These are phyloP conservation scores for Aureobasidium sp. DNA, from an alignment of 2,329 filamentous ascomycete genomes.

Conservation along the genomic window DNA sequence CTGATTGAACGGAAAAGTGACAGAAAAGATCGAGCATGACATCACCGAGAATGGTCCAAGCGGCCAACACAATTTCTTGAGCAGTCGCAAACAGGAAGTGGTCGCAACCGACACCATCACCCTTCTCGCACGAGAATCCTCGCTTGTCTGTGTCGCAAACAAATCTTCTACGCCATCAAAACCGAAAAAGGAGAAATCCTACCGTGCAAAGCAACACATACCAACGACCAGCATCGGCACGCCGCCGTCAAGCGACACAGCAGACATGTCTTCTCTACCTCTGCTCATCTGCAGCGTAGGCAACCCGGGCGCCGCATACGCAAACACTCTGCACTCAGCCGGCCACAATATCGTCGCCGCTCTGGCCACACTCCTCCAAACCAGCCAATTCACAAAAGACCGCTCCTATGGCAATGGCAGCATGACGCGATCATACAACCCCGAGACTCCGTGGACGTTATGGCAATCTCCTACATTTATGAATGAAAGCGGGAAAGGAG, in stretches of 20 bases:
- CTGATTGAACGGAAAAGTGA: no score
- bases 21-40: conserved; percentile 10
- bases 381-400: conserved; percentile 30
- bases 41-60: neutral
- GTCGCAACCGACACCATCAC: neutral
- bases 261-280: conserved; percentile 23
- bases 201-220: neutral
- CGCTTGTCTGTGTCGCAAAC: neutral
- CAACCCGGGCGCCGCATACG: conserved; percentile 65
- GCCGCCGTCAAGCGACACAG: neutral
- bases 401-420: conserved; percentile 30
- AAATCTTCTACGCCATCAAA: neutral
- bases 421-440: conserved; percentile 11
- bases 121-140: neutral
- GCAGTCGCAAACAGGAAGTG: conserved; percentile 3
- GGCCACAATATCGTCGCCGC: conserved; percentile 70
- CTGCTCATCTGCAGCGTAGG: conserved; percentile 83
- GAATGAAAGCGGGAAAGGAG: conserved; percentile 73
- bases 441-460: conserved; percentile 49
- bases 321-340: conserved; percentile 75
- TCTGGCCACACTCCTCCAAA: conserved; percentile 45
- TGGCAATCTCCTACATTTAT: conserved; percentile 72
- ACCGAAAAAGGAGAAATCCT: neutral
- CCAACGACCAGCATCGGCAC: neutral
- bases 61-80: neutral